Evolutionary conservation across 805 yeast species (phyloP), one percentile per base, ranked within the genome.

Genomic region (Starmerella etchellsii): DNA sequence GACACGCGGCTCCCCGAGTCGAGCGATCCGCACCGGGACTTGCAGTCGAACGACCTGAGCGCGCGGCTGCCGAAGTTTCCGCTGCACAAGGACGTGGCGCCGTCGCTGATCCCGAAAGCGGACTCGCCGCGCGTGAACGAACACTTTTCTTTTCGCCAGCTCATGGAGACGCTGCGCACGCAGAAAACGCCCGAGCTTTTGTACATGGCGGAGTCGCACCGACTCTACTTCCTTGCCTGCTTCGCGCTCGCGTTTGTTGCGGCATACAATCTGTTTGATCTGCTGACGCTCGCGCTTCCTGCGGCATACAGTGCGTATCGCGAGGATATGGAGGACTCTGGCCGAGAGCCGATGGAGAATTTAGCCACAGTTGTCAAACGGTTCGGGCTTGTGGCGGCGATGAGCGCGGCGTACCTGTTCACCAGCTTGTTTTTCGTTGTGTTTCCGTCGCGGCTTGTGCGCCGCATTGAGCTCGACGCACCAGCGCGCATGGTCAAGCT

Each of bases 201-300:
- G 33, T 83, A 82, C 59, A 88, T 81, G 64, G 74, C 85, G 21
- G 94, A 83, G 59, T 81, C 91, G 0, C 94, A 83, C 55, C 65
- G 80, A 42, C 64, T 81, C 25, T 83, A 81, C 58, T 82, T 81
- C 57, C 62, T 81, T 10, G 70, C 74, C 18, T 72, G 81, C 55
- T 73, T 76, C 46, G 74, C 81, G 34, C 67, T 78, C 54, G 82
- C 85, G 0, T 61, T 81, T 29, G 74, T 79, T 51, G 65, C 79
- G 2, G 66, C 78, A n/a, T 82, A 82, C 56, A 81, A 80, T 5
- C 57, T 78, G 36, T 57, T 60, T 43, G 63, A 60, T 44, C 66
- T 76, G 45, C 55, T 69, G 6, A 83, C 78, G 45, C 69, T 70
- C 65, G 72, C 76, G 0, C 56, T 66, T 43, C 68, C 66, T 42